Evolutionary conservation across 1,284 basidiomycete genomes (phyloP), one percentile per base, ranked within the genome.

Genomic region (Lentinus polychrous): DNA sequence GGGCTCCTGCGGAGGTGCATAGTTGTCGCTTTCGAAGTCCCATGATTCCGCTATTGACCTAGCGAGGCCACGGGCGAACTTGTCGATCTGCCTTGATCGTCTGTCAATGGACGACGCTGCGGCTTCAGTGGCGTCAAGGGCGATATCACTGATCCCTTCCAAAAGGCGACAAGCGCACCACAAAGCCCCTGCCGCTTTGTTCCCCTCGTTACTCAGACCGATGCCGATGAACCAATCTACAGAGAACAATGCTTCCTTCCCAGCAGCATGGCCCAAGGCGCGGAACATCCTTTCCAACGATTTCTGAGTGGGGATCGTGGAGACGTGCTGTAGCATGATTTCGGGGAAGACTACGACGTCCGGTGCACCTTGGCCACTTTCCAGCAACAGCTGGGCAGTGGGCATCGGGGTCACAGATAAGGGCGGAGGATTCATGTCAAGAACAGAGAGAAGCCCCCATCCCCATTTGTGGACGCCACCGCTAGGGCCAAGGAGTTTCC

Each of bases 381-480:
- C 78, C n/a, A 88, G 71, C 62, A 79, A 71, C n/a, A 79, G 64
- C 46, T 75, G 78, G 0, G 75, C 76, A 3, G 68, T 64, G 11
- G 76, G 73, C 12, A 71, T 65, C 35, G 68, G 65, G 11, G 75
- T 70, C 11, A 76, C 59, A 23, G 72, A 70, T 55, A 82, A 64
- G 0, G 73, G 61, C 3, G 82, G 84, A 31, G 75, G 71, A 1
- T 70, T 71, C 51, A 94, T 79, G 56, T 90, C 82, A 23, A 94
- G 68, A 12, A 85, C 87, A 2, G 81, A 78, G 23, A 95, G 72
- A 1, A 95, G 61, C 37, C 79, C 77, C 83, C 86, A 91, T 1
- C 89, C 89, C 93, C 92, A 95, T 63, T 83, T 83, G 57, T 94
- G 89, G 15, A 95, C 81, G 0, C 86, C 82, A 3, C 92, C 92